A percentile compares a stretch with the other conserved stretches of the same genome.
phyloP scores from a whole-genome alignment of 768 basidiomycete genomes.

The Leucosporidium yakuticum region DNA sequence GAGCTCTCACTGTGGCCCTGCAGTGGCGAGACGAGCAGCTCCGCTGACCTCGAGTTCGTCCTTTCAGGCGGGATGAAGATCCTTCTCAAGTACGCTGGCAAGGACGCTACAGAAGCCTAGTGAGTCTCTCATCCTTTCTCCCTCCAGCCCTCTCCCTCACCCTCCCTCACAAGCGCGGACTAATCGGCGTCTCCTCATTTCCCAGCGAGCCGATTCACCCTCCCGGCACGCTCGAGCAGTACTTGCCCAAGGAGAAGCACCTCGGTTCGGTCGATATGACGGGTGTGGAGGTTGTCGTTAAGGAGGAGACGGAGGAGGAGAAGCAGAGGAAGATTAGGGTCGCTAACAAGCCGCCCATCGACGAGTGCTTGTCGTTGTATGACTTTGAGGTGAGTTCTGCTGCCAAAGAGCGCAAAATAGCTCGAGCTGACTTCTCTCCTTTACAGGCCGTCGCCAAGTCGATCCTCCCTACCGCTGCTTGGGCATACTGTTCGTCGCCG shows the following conservation, averaged over 20 bases:
- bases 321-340: constrained; percentile 65
- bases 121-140: constrained; percentile 12
- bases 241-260: constrained; percentile 64
- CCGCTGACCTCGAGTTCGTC: constrained; percentile 31
- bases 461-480: constrained; percentile 58
- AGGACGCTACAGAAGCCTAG: constrained; percentile 54
- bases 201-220: constrained; percentile 63
- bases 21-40: background rate
- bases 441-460: constrained; percentile 62
- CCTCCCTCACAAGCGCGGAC: background rate
- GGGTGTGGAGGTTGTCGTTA: constrained; percentile 52
- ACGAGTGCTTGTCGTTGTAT: constrained; percentile 62
- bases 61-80: constrained; percentile 77
- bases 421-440: background rate
- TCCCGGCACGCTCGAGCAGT: constrained; percentile 63
- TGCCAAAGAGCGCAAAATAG: background rate
- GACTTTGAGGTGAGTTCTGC: constrained; percentile 69
- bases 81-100: constrained; percentile 76
- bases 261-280: constrained; percentile 61
- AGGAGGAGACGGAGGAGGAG: constrained; percentile 59
- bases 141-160: background rate
- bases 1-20: background rate
- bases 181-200: background rate
- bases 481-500: constrained; percentile 80
- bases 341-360: constrained; percentile 57